Percentiles rank a stretch among this genome's conserved stretches.
phyloP scores from a whole-genome alignment of 306 rosid species.

The Vachellia collinsii region DNA sequence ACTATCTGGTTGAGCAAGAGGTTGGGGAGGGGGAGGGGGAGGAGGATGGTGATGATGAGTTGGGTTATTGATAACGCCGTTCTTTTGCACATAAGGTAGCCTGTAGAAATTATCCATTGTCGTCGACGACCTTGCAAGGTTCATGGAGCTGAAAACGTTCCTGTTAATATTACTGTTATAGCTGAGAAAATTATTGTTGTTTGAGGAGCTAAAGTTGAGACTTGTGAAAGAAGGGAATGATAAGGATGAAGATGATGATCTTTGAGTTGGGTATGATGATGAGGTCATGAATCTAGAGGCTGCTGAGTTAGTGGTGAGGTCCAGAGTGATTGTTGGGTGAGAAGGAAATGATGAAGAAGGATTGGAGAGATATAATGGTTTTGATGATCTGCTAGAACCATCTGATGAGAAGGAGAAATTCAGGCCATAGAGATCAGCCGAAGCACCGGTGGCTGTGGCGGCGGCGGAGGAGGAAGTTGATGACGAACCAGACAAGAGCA shows the following conservation, averaged over 20 bases:
- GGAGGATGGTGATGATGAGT: background rate
- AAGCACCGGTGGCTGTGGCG: constrained; percentile 19
- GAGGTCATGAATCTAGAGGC: constrained; percentile 56
- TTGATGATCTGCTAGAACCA: constrained; percentile 52
- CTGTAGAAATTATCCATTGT: constrained; percentile 42
- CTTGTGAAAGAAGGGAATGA: constrained; percentile 47
- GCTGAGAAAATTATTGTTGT: constrained; percentile 46
- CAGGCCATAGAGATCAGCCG: constrained; percentile 53
- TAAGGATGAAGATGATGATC: constrained; percentile 16
- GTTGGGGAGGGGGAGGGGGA: constrained; percentile 15
- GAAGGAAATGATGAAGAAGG: constrained; percentile 50
- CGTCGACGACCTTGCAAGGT: constrained; percentile 50
- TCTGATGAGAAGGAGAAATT: constrained; percentile 54
- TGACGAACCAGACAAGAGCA: constrained; percentile 70
- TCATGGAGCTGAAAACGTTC: constrained; percentile 44
- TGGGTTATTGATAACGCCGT: background rate
- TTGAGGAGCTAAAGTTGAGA: constrained; percentile 59
- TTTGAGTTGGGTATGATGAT: constrained; percentile 44
- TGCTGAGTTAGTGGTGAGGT: constrained; percentile 68
- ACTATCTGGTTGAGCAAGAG: constrained; percentile 40
- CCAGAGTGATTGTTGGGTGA: constrained; percentile 77
- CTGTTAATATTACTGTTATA: constrained; percentile 29
- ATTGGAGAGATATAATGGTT: constrained; percentile 56
- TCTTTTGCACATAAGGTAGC: constrained; percentile 50
- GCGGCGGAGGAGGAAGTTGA: constrained; percentile 43